phyloP scores from a whole-genome alignment of 1,284 basidiomycete genomes.

The Boletus semigastroideus region DNA sequence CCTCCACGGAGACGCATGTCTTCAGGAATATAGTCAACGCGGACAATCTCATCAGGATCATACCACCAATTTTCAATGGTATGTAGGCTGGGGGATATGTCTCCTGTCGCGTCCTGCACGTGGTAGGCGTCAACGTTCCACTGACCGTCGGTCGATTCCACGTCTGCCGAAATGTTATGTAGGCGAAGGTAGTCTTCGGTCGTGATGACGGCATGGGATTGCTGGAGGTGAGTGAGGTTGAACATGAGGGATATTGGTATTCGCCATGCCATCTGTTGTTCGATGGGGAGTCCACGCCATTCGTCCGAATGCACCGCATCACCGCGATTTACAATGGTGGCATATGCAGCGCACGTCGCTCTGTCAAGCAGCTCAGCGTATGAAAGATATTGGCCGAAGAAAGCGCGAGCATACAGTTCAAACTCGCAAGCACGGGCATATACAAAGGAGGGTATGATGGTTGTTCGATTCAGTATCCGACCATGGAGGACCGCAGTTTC shows the following conservation, averaged over 20 bases:
- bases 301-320: slow-evolving; percentile 38
- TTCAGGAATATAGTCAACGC: slow-evolving; percentile 37
- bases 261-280: slow-evolving; percentile 42
- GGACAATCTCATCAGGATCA: slow-evolving; percentile 33
- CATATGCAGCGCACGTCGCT: slow-evolving; percentile 35
- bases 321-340: slow-evolving; percentile 41
- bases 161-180: slow-evolving; percentile 33
- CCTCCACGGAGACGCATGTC: slow-evolving; percentile 35
- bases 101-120: slow-evolving; percentile 3
- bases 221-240: slow-evolving; percentile 43
- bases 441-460: slow-evolving; percentile 40
- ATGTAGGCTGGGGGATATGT: slow-evolving; percentile 27
- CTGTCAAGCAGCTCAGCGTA: slow-evolving; percentile 12
- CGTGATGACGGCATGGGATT: slow-evolving; percentile 39
- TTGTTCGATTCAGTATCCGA: slow-evolving; percentile 36
- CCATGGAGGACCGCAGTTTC: slow-evolving; percentile 41
- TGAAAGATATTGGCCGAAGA: neutral
- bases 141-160: slow-evolving; percentile 38
- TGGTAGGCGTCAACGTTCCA: slow-evolving; percentile 38
- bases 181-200: slow-evolving; percentile 43
- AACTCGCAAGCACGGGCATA: slow-evolving; percentile 44
- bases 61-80: slow-evolving; percentile 41
- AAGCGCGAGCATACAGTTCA: slow-evolving; percentile 26
- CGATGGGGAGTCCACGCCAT: slow-evolving; percentile 41
- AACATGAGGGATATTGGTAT: slow-evolving; percentile 44